Evolutionary conservation across 1,139 yeast species (phyloP), one percentile per base, ranked within the genome.

Genomic region (Pichia norvegensis): DNA sequence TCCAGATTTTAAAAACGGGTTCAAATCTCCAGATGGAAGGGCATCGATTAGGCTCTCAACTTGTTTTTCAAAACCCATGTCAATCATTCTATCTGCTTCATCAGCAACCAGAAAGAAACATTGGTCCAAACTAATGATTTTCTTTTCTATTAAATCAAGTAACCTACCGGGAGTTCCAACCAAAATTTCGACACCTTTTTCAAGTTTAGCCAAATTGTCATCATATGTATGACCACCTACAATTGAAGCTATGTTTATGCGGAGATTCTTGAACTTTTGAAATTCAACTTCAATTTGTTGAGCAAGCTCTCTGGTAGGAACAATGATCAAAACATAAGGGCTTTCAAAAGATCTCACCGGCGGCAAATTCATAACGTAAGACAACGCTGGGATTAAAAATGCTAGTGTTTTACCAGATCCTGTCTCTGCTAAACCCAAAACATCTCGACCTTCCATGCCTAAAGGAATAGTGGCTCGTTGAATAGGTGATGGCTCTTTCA

Each of bases 321-420:
- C 96, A 42, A 92, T 63, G 1, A 92, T 72, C 22, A 92, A 64
- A 0, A 77, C 80, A 54, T 73, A 72, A 0, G 85, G 85, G 0
- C 95, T 95, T 51, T 78, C 78, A 21, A 56, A 58, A 37, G 66
- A 67, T 42, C 67, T 67, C 10, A 59, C 48, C 0, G 54, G 52
- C 1, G 67, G 66, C n/a, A 71, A 52, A 38, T 71, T 73, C 47
- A 74, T 53, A 13, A 86, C 67, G 52, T 81, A 81, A 4, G 79
- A 63, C 7, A 87, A 59, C 43, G 87, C 65, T 0, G 98, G 97
- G 2, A 90, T 66, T 25, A 85, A 66, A 63, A 83, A 92, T 10
- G 95, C 85, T 27, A 88, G 69, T 0, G 98, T 92, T 61, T 92
- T 92, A 59, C 97, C 98, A 0, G 95, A 85, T 22, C 97, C 98